These are phyloP conservation scores for Saccharomycopsis phalli DNA, from an alignment of 1,139 yeast genomes.

Conservation along the genomic window DNA sequence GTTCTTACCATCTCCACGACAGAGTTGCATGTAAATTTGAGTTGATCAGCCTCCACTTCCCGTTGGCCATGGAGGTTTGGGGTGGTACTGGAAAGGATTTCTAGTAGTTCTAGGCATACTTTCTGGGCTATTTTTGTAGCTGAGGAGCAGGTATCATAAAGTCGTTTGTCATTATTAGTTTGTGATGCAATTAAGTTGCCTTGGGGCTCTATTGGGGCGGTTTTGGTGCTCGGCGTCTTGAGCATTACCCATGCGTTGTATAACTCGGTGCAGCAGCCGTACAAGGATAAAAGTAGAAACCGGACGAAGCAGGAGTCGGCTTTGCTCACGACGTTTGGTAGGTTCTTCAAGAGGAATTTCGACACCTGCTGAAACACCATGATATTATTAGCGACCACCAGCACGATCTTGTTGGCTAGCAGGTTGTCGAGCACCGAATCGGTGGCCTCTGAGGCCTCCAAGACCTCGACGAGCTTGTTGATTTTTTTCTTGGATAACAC, in stretches of 20 bases:
- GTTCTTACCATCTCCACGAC: neutral
- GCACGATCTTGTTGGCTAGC: neutral
- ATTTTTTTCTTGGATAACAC: slow-evolving; percentile 4
- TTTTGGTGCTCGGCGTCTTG: neutral
- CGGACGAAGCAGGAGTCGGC: slow-evolving; percentile 41
- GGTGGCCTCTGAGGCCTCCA: slow-evolving; percentile 8
- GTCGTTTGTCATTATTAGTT: neutral
- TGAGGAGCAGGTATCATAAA: neutral
- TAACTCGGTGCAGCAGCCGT: slow-evolving; percentile 39
- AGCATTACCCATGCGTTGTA: slow-evolving; percentile 36
- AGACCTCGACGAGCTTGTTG: slow-evolving; percentile 9
- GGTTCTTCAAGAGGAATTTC: slow-evolving; percentile 26
- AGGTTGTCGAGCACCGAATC: neutral
- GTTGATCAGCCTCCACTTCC: neutral
- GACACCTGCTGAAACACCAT: slow-evolving; percentile 6
- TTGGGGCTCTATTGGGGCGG: neutral
- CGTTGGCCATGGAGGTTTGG: neutral
- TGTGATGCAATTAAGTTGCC: neutral
- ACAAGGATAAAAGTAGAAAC: slow-evolving; percentile 39
- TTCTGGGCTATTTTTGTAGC: neutral
- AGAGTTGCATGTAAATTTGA: slow-evolving; percentile 1
- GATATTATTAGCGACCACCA: slow-evolving; percentile 1
- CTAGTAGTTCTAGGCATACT: neutral
- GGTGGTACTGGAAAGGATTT: neutral
- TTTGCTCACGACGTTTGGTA: slow-evolving; percentile 31